Base-by-base conservation (phyloP, 2,329 filamentous ascomycete genomes). In the Cadophora sp. region DNA sequence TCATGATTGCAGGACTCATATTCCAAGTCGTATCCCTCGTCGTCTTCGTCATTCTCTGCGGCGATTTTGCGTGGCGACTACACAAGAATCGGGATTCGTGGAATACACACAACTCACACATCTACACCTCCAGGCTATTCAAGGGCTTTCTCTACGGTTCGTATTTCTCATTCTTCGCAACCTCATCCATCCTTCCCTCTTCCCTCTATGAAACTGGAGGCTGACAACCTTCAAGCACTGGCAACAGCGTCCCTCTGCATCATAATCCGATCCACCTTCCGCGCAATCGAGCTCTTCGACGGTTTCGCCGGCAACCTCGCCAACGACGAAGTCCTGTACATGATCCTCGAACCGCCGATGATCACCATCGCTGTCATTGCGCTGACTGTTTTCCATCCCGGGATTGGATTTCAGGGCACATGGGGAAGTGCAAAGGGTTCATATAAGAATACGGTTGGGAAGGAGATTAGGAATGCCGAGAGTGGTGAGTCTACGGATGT, bases 1-100 rank as follows among this genome's bases (percentile, higher is more conserved):
- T 89, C 68, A 87, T 88, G 79, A 83, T 88, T 60, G 81, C 85
- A 1, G 87, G 86, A 73, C 82, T 89, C 62, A 80, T 82, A 3
- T 83, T 84, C 68, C 87, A 89, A 76, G 85, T 89, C 27, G 80
- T 81, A 11, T 83, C 84, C 0, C 80, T 83, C 74, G 67, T 74
- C 0, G 73, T 80, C 11, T 82, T 73, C 65, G 64, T 72, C 47
- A 50, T 45, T 7, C 59, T 71, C n/a, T 72, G 65, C n/a, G n/a
- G 55, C 22, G 71, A 72, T 33, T 72, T 71, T 33, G 62, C 60
- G 58, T 66, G 65, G 18, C 62, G 67, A 11, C 59, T 72, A 9
- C 62, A 59, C 60, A 62, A 58, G 45, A 59, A 50, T 48, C 30
- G 62, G 22, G 59, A 56, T 39, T 47, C 62, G 18, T 65, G 64